Evolutionary conservation across 306 rosid genomes (phyloP), one percentile per base, ranked within the genome.

Genomic region (Trichosanthes cucumerina): DNA sequence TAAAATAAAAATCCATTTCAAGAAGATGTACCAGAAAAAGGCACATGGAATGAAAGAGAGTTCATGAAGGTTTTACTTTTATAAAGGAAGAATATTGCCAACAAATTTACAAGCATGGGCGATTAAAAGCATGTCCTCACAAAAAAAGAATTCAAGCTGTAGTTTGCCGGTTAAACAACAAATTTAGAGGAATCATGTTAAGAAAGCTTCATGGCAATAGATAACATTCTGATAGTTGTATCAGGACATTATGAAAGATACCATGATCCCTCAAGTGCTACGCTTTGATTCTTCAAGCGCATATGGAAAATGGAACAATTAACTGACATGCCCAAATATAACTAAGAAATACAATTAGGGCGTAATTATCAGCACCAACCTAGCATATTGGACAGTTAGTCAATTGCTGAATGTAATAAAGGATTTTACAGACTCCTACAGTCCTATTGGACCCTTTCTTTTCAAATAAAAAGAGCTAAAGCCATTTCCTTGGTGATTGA

Each of bases 1-100:
- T 95, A 85, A 83, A 75, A 80, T 6, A 41, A n/a, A 31, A 76
- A 83, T 46, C 31, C 23, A 43, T 71, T 16, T 18, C 79, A 63
- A 79, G 49, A 18, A 79, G 49, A 18, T 36, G 31, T 33, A 14
- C 28, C 41, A 50, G 44, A 19, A 74, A 47, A 49, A n/a, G 43
- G 68, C 43, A 13, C 56, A 73, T 28, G 31, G 24, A 74, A 8
- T 69, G 33, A 18, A 72, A 13, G 38, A 44, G 43, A 28, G 31
- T 57, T 44, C 76, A 5, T 23, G 31, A 75, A 24, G 26, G 18
- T 50, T 49, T 18, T 16, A 75, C 78, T 28, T 28, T 28, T 28
- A 28, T 49, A 75, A 74, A 53, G 28, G 16, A 50, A 31, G 21
- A 71, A 71, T 71, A 41, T 9, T 18, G 31, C 73, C 73, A 66